A percentile compares a stretch with the other conserved stretches of the same genome.
These are phyloP conservation scores for Ustilago lituana DNA, from an alignment of 1,284 basidiomycete genomes.

Conservation along the genomic window DNA sequence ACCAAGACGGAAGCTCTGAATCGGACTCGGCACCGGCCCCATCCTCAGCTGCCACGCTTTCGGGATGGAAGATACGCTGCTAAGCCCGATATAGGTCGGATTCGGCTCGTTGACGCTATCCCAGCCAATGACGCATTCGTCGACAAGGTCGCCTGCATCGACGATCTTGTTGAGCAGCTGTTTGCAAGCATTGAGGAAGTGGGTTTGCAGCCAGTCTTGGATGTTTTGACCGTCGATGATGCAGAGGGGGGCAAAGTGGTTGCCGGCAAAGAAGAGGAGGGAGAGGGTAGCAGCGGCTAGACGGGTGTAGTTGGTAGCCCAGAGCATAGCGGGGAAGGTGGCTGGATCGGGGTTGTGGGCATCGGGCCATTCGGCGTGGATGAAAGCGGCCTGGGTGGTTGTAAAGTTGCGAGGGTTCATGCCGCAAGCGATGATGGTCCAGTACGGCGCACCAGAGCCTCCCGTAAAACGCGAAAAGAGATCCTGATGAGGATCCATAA, in stretches of 20 bases:
- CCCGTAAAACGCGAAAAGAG: constrained; percentile 96
- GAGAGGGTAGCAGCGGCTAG: constrained; percentile 88
- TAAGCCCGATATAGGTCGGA: constrained; percentile 83
- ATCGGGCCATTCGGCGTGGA: constrained; percentile 87
- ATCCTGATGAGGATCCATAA: constrained; percentile 97
- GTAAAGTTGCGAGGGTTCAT: constrained; percentile 86
- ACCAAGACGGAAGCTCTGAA: constrained; percentile 84
- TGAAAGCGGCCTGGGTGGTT: constrained; percentile 82
- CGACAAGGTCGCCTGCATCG: constrained; percentile 79
- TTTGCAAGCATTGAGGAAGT: constrained; percentile 82
- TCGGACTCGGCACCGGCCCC: constrained; percentile 85
- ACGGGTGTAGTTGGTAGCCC: constrained; percentile 94
- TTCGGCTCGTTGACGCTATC: constrained; percentile 95
- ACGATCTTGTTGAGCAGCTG: constrained; percentile 78
- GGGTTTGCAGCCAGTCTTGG: constrained; percentile 89
- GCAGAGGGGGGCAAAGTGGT: constrained; percentile 87
- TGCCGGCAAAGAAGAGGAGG: constrained; percentile 93
- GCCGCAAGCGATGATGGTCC: constrained; percentile 92
- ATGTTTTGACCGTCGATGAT: constrained; percentile 91
- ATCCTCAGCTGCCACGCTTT: constrained; percentile 72
- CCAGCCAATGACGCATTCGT: constrained; percentile 93
- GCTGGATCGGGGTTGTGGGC: constrained; percentile 76
- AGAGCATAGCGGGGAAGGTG: constrained; percentile 87
- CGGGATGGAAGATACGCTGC: constrained; percentile 70
- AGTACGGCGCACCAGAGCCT: constrained; percentile 93